A percentile compares a stretch with the other conserved stretches of the same genome.
phyloP scores from a whole-genome alignment of 2,329 filamentous ascomycete species.

The Drechslerella dactyloides region DNA sequence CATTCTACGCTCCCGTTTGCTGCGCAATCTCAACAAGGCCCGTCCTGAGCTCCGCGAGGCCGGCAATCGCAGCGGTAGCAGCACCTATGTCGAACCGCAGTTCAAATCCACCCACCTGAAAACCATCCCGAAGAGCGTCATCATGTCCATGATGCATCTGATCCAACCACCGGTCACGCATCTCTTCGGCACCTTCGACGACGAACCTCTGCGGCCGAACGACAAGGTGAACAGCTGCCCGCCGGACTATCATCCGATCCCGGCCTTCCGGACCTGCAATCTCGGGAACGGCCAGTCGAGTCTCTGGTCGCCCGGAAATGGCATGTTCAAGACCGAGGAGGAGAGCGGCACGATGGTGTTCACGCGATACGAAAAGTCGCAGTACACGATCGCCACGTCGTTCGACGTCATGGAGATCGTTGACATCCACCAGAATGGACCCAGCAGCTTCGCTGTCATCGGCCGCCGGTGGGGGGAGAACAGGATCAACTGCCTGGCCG shows the following conservation, averaged over 20 bases:
- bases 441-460: slow-evolving; percentile 40
- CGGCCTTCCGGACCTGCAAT: slow-evolving; percentile 40
- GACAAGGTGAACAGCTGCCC: slow-evolving; percentile 27
- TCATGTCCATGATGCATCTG: slow-evolving; percentile 49
- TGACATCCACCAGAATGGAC: slow-evolving; percentile 37
- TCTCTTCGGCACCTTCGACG: slow-evolving; percentile 37
- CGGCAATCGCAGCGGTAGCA: slow-evolving; percentile 40
- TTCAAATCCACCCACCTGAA: slow-evolving; percentile 47
- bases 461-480: slow-evolving; percentile 44
- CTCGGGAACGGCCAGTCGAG: slow-evolving; percentile 36
- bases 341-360: slow-evolving; percentile 47
- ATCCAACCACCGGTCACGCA: slow-evolving; percentile 45
- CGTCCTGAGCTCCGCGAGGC: slow-evolving; percentile 44
- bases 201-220: slow-evolving; percentile 32
- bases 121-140: slow-evolving; percentile 48
- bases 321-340: slow-evolving; percentile 37
- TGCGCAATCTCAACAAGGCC: slow-evolving; percentile 44
- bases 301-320: slow-evolving; percentile 44
- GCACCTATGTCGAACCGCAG: slow-evolving; percentile 41
- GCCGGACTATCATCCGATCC: slow-evolving; percentile 36
- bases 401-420: slow-evolving; percentile 49
- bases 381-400: slow-evolving; percentile 39
- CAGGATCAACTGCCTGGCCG: slow-evolving; percentile 40
- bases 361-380: slow-evolving; percentile 43
- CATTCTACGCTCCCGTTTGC: slow-evolving; percentile 40